Evolutionary conservation across 352 stramenopile species (phyloP).

Genomic region (Pythium aristosporum): DNA sequence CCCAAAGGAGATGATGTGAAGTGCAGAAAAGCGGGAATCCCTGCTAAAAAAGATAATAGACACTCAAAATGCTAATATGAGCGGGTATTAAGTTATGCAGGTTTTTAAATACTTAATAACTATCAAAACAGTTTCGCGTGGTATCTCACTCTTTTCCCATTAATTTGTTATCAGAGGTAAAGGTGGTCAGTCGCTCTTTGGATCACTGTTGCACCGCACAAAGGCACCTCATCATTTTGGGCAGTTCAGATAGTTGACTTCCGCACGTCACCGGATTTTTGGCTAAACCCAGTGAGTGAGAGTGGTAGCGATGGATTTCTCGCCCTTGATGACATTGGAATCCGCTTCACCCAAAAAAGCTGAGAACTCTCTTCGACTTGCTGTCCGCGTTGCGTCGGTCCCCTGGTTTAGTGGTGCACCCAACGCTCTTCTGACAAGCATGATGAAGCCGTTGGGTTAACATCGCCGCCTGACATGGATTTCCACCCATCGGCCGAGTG

Average conservation of each 20-base stretch:
- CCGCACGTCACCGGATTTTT: constrained; percentile 11
- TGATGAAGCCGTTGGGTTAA: no score
- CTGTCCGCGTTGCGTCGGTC: background rate
- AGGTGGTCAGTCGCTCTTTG: background rate
- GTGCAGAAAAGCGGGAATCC: background rate
- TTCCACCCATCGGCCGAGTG: no score
- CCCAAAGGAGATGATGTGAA: constrained; percentile 14
- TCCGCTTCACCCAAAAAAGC: no score
- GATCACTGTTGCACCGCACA: background rate
- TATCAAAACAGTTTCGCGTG: background rate
- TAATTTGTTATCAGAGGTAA: constrained; percentile 2
- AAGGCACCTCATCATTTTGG: background rate
- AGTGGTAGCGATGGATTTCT: background rate
- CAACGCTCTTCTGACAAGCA: no score
- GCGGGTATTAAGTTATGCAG: background rate
- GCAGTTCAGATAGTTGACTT: constrained; percentile 14
- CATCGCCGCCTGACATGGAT: no score
- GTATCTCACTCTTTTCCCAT: background rate
- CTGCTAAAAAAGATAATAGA: background rate
- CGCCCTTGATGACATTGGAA: background rate
- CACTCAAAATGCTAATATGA: background rate
- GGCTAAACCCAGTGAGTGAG: background rate
- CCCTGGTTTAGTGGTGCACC: no score
- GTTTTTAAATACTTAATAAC: background rate
- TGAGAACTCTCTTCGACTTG: background rate